A percentile compares a stretch with the other conserved stretches of the same genome.
These are phyloP conservation scores for Echria macrotheca DNA, from an alignment of 495 filamentous ascomycete species.

Conservation along the genomic window DNA sequence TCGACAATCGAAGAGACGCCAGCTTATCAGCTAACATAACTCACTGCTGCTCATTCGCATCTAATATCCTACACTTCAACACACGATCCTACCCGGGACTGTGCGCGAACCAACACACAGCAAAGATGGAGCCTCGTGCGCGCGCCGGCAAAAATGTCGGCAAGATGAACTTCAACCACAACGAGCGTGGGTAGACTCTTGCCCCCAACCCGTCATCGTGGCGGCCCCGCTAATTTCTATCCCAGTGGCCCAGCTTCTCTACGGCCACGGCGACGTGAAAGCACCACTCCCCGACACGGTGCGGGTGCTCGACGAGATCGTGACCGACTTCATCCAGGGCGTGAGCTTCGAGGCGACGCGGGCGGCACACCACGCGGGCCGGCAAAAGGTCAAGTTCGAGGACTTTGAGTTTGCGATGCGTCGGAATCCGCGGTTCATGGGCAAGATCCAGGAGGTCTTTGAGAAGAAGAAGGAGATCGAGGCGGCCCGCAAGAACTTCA, in stretches of 20 bases:
- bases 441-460: conserved; percentile 82
- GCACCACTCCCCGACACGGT: conserved; percentile 75
- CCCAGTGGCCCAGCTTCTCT: conserved; percentile 72
- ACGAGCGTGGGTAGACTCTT: conserved; percentile 59
- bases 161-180: conserved; percentile 74
- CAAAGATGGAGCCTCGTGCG: conserved; percentile 64
- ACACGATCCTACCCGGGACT: neutral
- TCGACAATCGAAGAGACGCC: neutral
- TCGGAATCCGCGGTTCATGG: conserved; percentile 75
- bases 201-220: neutral
- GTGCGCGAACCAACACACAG: too few relatives aligned
- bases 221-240: neutral
- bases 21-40: neutral
- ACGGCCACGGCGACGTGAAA: conserved; percentile 74
- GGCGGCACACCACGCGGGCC: conserved; percentile 71
- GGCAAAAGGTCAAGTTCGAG: conserved; percentile 95
- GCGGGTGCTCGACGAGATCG: conserved; percentile 84
- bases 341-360: conserved; percentile 83
- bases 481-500: conserved; percentile 63
- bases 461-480: conserved; percentile 76
- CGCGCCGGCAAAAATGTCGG: conserved; percentile 78
- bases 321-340: conserved; percentile 85
- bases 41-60: too few relatives aligned
- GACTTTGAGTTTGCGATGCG: conserved; percentile 93
- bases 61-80: neutral